Evolutionary conservation across 192 early-diverging fungal species (phyloP).

Genomic region (Jimgerdemannia lactiflua): DNA sequence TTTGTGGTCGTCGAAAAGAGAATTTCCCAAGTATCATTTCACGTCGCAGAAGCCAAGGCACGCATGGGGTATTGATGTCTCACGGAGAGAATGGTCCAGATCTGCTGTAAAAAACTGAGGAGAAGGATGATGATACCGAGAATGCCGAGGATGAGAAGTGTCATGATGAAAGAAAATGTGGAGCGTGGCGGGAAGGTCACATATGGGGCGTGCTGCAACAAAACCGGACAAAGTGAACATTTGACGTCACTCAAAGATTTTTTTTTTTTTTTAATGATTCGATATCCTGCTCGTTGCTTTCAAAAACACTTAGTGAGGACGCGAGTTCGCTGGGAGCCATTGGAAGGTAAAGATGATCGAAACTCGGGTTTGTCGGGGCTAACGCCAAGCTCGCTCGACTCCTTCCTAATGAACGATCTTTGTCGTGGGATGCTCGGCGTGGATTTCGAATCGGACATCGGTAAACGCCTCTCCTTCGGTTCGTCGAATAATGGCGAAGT

Average conservation of each 20-base stretch:
- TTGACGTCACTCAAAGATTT: not conserved
- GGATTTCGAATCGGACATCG: not conserved
- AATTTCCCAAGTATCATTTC: too few relatives aligned
- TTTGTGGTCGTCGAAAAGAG: too few relatives aligned
- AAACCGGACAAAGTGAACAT: not conserved
- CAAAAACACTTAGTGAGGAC: not conserved
- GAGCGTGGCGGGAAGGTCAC: too few relatives aligned
- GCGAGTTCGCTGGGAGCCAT: not conserved
- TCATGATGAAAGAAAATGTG: too few relatives aligned
- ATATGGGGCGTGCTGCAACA: not conserved
- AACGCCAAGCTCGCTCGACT: not conserved
- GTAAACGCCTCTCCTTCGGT: not conserved
- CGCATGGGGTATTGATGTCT: too few relatives aligned
- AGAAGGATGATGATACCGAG: too few relatives aligned
- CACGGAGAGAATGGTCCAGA: too few relatives aligned
- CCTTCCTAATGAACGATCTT: not conserved
- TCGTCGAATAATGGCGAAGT: not conserved
- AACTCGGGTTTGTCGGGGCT: not conserved
- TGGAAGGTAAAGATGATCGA: not conserved
- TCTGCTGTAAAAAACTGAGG: too few relatives aligned
- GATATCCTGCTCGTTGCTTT: not conserved
- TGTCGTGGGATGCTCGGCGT: not conserved
- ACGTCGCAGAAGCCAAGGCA: too few relatives aligned
- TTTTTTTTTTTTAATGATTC: not conserved
- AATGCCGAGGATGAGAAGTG: too few relatives aligned